Evolutionary conservation across 2,329 filamentous ascomycete genomes (phyloP), one percentile per base, ranked within the genome.

Genomic region (Pyrenophora seminiperda): DNA sequence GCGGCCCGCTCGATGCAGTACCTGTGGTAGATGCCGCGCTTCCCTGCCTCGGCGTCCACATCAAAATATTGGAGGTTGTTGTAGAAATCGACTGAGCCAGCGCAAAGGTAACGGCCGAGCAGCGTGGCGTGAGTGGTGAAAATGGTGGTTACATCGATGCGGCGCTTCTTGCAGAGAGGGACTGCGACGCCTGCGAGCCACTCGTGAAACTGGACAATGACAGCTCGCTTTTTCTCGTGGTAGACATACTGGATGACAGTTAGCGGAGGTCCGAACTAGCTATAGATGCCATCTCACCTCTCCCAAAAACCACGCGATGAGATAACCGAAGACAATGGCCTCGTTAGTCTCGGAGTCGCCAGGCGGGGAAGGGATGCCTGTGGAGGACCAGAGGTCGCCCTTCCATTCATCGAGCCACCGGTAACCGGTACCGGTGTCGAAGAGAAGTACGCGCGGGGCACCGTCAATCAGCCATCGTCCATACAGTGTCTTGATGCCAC

Each of bases 141-240:
- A 73, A 97, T 97, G 61, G 94, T 97, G 14, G 94, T 97, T 41
- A 97, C 83, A 70, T 97, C 94, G 75, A 97, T 97, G 68, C 89
- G 89, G 54, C 94, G 86, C 82, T 90, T 96, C 79, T 95, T 96
- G 77, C 87, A 88, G 60, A 97, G 82, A 19, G 94, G 94, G 27
- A 97, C 81, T 41, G 90, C 93, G 41, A 97, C 94, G 75, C 93
- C 94, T 9, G 94, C 88, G 47, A 99, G 83, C 94, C 94, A 99
- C 76, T 99, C 94, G 79, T 99, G 94, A 79, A 97, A 97, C 75
- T 99, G 94, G 47, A 92, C 94, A 74, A 97, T 94, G 59, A 99
- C 91, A 3, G 94, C 94, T 68, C 85, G 89, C 61, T 86, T 87
- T 76, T 90, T 94, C 76, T 97, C 93, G 73, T 96, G 92, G 67